Evolutionary conservation across 169 alveolate genomes (phyloP).

Genomic region (Eimeria praecox): DNA sequence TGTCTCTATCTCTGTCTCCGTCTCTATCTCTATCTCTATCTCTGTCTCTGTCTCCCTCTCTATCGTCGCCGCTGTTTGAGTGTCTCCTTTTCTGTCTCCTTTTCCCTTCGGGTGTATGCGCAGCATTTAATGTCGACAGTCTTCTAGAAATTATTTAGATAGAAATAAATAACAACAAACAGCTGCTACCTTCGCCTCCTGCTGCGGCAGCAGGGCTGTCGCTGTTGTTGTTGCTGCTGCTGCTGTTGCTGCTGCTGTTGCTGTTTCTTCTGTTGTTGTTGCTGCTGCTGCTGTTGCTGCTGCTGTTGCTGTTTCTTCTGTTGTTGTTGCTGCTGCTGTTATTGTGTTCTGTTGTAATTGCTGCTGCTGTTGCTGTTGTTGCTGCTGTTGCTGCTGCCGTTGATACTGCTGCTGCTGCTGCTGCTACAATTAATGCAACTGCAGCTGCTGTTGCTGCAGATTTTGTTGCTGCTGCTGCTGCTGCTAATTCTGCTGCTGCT

Average conservation of each 20-base stretch:
- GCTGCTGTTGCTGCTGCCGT: constrained; percentile 41
- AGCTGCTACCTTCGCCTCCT: background rate
- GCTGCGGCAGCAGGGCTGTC: no score
- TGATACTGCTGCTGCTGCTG: constrained; percentile 1
- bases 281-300: background rate
- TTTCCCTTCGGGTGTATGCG: background rate
- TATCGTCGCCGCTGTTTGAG: background rate
- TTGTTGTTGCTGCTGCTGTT: no score
- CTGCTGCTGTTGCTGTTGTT: constrained; percentile 30
- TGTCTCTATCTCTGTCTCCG: constrained; percentile 26
- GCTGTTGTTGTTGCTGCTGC: no score
- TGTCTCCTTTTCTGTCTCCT: background rate
- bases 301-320: no score
- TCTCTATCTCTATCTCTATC: background rate
- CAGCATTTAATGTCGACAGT: no score
- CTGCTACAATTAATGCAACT: background rate
- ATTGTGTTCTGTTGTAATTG: background rate
- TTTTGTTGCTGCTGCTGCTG: background rate
- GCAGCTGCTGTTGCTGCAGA: background rate
- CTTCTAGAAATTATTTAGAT: no score
- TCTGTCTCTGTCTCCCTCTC: background rate
- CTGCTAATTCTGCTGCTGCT: no score
- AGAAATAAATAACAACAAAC: background rate
- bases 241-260: constrained; percentile 19
- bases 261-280: constrained; percentile 20